phyloP scores from a whole-genome alignment of 345 rosid genomes.

The Zanthoxylum bungeanum region DNA sequence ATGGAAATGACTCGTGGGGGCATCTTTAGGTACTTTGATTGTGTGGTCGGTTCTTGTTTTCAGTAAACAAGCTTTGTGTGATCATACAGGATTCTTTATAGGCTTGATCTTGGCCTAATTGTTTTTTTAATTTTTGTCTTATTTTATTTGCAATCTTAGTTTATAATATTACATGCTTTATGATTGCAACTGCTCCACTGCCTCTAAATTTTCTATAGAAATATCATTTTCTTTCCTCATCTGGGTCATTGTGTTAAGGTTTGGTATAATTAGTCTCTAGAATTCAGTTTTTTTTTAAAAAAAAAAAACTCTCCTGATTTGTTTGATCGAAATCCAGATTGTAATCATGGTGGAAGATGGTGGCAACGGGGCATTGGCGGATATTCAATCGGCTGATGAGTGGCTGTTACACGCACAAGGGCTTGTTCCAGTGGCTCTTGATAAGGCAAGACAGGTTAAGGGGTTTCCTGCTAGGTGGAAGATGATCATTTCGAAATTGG shows the following conservation, averaged over 20 bases:
- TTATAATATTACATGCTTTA: slow-evolving; percentile 29
- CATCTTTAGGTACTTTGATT: slow-evolving; percentile 33
- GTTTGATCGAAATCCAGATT: slow-evolving; percentile 26
- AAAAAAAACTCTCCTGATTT: slow-evolving; percentile 23
- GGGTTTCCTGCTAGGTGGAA: slow-evolving; percentile 87
- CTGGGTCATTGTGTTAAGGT: slow-evolving; percentile 27
- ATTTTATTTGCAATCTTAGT: slow-evolving; percentile 24
- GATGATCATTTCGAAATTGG: slow-evolving; percentile 71
- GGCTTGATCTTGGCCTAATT: slow-evolving; percentile 37
- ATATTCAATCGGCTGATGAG: slow-evolving; percentile 54
- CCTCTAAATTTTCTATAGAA: slow-evolving; percentile 33
- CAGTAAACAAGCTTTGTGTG: slow-evolving; percentile 44
- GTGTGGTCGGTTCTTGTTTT: slow-evolving; percentile 46
- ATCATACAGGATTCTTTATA: slow-evolving; percentile 55
- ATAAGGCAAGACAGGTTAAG: slow-evolving; percentile 57
- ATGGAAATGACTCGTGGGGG: slow-evolving; percentile 45
- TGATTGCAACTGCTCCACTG: slow-evolving; percentile 75
- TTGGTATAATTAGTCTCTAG: slow-evolving; percentile 19
- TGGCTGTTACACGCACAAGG: slow-evolving; percentile 68
- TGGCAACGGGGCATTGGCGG: slow-evolving; percentile 23
- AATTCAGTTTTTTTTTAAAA: too few relatives aligned
- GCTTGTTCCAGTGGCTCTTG: slow-evolving; percentile 62
- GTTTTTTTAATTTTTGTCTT: slow-evolving; percentile 29
- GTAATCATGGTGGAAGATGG: slow-evolving; percentile 53
- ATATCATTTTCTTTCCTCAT: slow-evolving; percentile 21